Conservation (phyloP, 208 protist genomes). For the Trypanosoma melophagium region DNA sequence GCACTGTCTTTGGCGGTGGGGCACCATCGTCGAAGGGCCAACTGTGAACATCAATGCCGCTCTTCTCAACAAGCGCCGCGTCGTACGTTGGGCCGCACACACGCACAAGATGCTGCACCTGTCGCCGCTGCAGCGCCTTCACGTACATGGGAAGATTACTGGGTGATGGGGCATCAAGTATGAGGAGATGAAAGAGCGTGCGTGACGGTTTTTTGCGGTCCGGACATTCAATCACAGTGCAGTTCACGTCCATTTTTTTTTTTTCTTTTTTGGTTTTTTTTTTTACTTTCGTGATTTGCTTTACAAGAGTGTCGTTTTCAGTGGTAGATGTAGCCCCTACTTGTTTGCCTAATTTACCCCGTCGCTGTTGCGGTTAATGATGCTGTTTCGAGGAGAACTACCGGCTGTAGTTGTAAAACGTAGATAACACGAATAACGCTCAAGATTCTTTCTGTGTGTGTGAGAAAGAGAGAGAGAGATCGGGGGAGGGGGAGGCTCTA, state of each 20-base stretch:
- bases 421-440: too few species aligned
- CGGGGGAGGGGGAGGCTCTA: too few species aligned
- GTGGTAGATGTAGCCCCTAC: too few species aligned
- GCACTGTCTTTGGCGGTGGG: conserved; percentile 46
- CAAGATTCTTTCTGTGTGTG: too few species aligned
- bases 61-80: conserved; percentile 25
- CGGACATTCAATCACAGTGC: conserved; percentile 33
- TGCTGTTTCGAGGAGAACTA: too few species aligned
- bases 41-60: conserved; percentile 39
- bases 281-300: too few species aligned
- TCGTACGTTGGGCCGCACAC: conserved; percentile 50
- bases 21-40: conserved; percentile 70
- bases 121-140: conserved; percentile 44
- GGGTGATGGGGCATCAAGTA: conserved; percentile 47
- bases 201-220: conserved; percentile 11
- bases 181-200: conserved; percentile 45
- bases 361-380: too few species aligned
- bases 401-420: too few species aligned
- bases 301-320: too few species aligned
- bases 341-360: too few species aligned
- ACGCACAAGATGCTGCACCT: conserved; percentile 42
- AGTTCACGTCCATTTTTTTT: conserved; percentile 39
- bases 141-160: conserved; percentile 48
- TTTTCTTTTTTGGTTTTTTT: not conserved
- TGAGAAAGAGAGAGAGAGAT: too few species aligned